These are phyloP conservation scores for Termitomyces sp. DNA, from an alignment of 768 basidiomycete species.

Conservation along the genomic window DNA sequence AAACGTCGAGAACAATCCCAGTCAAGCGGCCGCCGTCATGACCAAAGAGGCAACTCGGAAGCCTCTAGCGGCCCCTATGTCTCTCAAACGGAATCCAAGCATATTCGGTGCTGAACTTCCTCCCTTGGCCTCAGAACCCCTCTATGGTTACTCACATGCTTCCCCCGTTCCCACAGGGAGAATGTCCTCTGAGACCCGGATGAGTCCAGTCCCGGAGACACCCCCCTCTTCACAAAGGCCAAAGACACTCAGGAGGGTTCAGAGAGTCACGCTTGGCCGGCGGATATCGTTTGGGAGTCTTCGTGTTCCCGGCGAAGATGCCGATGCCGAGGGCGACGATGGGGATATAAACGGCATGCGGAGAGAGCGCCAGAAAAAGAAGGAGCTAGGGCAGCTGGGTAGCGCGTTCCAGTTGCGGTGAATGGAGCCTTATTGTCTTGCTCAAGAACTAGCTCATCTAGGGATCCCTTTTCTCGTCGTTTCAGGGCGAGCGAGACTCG, in stretches of 20 bases:
- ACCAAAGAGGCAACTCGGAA: constrained; percentile 2
- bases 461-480: background rate
- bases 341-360: constrained; percentile 20
- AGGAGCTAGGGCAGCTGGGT: constrained; percentile 35
- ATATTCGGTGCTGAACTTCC: constrained; percentile 66
- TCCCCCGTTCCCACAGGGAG: constrained; percentile 10
- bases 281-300: constrained; percentile 65
- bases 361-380: constrained; percentile 9
- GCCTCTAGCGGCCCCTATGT: constrained; percentile 34
- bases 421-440: constrained; percentile 7
- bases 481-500: background rate
- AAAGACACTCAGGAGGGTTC: constrained; percentile 46
- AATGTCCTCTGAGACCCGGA: background rate
- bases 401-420: constrained; percentile 70
- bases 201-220: background rate
- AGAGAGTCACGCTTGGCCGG: constrained; percentile 40
- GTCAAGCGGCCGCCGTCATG: background rate
- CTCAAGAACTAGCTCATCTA: background rate
- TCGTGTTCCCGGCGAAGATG: constrained; percentile 29
- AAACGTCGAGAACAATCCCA: background rate
- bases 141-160: background rate
- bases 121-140: constrained; percentile 14
- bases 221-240: constrained; percentile 18
- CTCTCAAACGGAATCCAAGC: constrained; percentile 53
- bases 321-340: constrained; percentile 28